Percentiles rank a stretch among this genome's conserved stretches.
phyloP scores from a whole-genome alignment of 2,329 filamentous ascomycete genomes.

The Parascedosporium putredinis region DNA sequence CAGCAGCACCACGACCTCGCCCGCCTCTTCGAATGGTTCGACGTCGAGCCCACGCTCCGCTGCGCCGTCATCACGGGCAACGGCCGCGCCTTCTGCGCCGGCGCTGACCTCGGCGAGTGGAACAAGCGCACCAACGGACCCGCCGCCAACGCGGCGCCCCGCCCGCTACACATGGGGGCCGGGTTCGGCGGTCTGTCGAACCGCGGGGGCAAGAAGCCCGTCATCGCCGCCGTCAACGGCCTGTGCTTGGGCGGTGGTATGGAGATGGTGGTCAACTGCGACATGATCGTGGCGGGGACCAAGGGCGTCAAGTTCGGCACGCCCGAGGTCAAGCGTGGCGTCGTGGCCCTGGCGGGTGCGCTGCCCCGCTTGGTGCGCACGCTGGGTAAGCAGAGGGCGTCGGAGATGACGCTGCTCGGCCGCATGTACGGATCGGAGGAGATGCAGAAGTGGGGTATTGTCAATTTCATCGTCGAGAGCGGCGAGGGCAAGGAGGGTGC shows the following conservation, averaged over 20 bases:
- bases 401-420: constrained; percentile 61
- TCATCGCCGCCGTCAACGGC: constrained; percentile 69
- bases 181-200: constrained; percentile 60
- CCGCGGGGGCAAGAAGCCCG: constrained; percentile 59
- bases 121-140: constrained; percentile 30
- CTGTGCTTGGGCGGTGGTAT: constrained; percentile 65
- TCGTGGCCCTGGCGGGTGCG: constrained; percentile 61
- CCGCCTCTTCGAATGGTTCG: constrained; percentile 48
- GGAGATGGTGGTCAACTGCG: constrained; percentile 65
- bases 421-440: constrained; percentile 47
- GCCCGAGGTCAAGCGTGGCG: constrained; percentile 62
- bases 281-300: constrained; percentile 55
- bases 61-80: constrained; percentile 54
- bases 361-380: constrained; percentile 55
- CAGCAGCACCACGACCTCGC: constrained; percentile 38
- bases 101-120: constrained; percentile 60
- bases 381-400: constrained; percentile 58
- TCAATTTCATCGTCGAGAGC: constrained; percentile 51
- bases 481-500: constrained; percentile 21
- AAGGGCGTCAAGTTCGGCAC: constrained; percentile 50
- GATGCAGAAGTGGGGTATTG: constrained; percentile 55
- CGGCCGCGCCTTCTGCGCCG: constrained; percentile 57
- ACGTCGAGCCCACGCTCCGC: constrained; percentile 48
- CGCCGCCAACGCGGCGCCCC: constrained; percentile 3
- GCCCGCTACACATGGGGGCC: constrained; percentile 22